Conservation (phyloP, 129 eudicot genomes). For the Artemisia tridentata region DNA sequence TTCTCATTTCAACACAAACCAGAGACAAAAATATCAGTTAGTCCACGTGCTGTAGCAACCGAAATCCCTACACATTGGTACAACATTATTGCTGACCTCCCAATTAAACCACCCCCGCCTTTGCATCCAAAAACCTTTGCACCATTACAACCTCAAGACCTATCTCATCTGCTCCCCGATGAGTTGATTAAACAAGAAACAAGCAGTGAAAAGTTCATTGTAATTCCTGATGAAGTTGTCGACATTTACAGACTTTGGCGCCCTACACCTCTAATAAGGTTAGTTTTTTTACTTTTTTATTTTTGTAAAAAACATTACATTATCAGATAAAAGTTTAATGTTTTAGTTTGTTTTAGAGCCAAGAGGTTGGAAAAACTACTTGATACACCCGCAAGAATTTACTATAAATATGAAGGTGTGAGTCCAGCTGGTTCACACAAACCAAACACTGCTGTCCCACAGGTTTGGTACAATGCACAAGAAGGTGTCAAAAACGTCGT, state of each 20-base stretch:
- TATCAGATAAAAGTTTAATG: slow-evolving; percentile 15
- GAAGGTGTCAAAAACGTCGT: slow-evolving; percentile 81
- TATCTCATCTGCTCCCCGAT: slow-evolving; percentile 74
- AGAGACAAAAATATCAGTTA: slow-evolving; percentile 23
- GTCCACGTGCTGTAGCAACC: slow-evolving; percentile 27
- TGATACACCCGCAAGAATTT: slow-evolving; percentile 89
- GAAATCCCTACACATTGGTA: slow-evolving; percentile 85
- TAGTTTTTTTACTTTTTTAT: slow-evolving; percentile 33
- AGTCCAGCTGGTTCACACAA: slow-evolving; percentile 99
- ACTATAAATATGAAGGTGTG: slow-evolving; percentile 93
- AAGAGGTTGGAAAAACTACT: slow-evolving; percentile 95
- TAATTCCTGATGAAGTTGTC: slow-evolving; percentile 79
- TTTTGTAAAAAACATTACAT: slow-evolving; percentile 8
- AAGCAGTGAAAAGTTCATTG: slow-evolving; percentile 51
- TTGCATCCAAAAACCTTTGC: slow-evolving; percentile 73
- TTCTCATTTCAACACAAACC: slow-evolving; percentile 32
- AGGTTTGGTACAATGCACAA: slow-evolving; percentile 91
- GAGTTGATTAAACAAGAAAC: slow-evolving; percentile 84
- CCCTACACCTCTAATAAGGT: slow-evolving; percentile 96
- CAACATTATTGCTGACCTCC: slow-evolving; percentile 81
- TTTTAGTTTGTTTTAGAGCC: slow-evolving; percentile 59
- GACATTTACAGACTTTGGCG: slow-evolving; percentile 91
- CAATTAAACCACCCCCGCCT: slow-evolving; percentile 82
- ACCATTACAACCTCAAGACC: slow-evolving; percentile 75
- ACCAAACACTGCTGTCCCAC: slow-evolving; percentile 94